These are phyloP conservation scores for Quercus gilva DNA, from an alignment of 306 rosid species.

Conservation along the genomic window DNA sequence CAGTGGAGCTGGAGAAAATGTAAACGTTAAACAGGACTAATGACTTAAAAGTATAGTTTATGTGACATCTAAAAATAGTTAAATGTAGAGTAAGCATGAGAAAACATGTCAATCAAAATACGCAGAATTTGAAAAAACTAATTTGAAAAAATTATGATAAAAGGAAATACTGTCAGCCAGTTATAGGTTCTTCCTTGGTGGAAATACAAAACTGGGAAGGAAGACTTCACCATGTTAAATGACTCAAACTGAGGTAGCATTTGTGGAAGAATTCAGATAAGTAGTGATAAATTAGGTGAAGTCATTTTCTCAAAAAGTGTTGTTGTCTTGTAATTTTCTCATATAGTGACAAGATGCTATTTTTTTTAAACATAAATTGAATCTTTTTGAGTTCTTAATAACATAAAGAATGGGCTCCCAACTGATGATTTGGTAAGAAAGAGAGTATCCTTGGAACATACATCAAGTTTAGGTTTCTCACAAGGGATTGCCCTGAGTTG, in stretches of 20 bases:
- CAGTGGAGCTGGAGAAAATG: too few relatives aligned
- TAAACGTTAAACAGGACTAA: too few relatives aligned
- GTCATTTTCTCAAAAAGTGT: not conserved
- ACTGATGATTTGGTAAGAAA: too few relatives aligned
- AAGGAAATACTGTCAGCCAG: not conserved
- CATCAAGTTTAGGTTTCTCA: not conserved
- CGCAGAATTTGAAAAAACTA: not conserved
- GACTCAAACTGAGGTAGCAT: not conserved
- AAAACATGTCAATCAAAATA: not conserved
- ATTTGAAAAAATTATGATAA: not conserved
- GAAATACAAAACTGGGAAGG: not conserved
- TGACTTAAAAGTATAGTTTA: not conserved
- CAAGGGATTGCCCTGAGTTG: not conserved
- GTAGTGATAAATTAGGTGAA: not conserved
- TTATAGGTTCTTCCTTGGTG: not conserved
- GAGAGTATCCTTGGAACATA: too few relatives aligned
- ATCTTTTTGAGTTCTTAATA: too few relatives aligned
- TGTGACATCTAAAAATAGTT: not conserved
- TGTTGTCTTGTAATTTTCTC: not conserved
- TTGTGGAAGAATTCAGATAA: not conserved
- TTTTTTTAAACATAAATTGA: too few relatives aligned
- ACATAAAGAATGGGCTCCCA: too few relatives aligned
- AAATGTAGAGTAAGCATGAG: not conserved
- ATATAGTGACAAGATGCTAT: not conserved
- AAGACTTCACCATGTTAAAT: not conserved